Base-by-base conservation (phyloP, 176 grass and related monocot species). In the Phoenix dactylifera region DNA sequence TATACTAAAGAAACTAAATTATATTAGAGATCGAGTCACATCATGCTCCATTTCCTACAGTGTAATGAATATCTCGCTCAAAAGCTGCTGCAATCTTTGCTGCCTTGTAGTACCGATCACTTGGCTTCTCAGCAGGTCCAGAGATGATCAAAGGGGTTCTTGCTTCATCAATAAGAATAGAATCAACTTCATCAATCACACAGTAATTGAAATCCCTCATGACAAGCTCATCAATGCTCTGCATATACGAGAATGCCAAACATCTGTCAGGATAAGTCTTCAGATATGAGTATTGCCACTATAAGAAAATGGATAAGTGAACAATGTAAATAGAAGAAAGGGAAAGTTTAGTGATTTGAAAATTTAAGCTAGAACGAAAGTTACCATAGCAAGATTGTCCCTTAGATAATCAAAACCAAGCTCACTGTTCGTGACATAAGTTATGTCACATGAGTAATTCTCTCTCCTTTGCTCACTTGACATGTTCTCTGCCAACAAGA, bases 101-200 rank as follows among this genome's bases (percentile, higher is more conserved):
- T 58, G 87, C 84, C 72, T 97, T 91, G 59, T 78, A 91, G 72
- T 97, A 97, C 65, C 83, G 78, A 56, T 97, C 87, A 52, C 92
- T 91, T 64, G 92, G 87, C 69, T 88, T 97, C 65, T 91, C 87
- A 75, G 87, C 87, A 54, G 91, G 76, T 53, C 87, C 92, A 15
- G 92, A 97, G 68, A 97, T 91, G 74, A 97, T 97, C 72, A 91
- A 84, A 75, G 92, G 92, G 15, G 92, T 97, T 72, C 92, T 87
- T 67, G 92, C 92, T 83, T 97, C 92, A 77, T 97, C 92, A 79
- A 97, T 88, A 67, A 97, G 83, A 70, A 97, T 97, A 26, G 92
- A 97, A 88, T 97, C 92, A 82, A 97, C 92, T 91, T 97, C 92
- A 78, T 97, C 92, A 78, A 97, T 88, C 63, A 97, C 87, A 85